phyloP scores from a whole-genome alignment of 2,329 filamentous ascomycete species.

The Penicillium janthinellum region DNA sequence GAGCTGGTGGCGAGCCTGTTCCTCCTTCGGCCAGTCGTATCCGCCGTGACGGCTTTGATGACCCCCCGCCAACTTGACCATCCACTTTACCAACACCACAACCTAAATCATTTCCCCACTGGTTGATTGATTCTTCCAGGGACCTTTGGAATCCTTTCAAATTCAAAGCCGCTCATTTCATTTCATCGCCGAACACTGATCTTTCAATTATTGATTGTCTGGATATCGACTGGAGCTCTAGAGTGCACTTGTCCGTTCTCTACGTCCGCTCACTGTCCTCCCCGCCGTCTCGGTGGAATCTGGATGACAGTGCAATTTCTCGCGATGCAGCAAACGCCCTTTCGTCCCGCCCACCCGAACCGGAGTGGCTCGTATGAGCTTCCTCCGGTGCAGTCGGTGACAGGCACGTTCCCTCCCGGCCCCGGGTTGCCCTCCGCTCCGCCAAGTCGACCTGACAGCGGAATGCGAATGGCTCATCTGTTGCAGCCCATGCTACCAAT shows the following conservation, averaged over 20 bases:
- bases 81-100: background rate
- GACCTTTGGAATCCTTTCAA: background rate
- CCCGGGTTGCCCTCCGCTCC: conserved; percentile 40
- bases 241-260: background rate
- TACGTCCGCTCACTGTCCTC: background rate
- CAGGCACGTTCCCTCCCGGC: conserved; percentile 32
- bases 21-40: background rate
- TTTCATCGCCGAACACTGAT: background rate
- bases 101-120: background rate
- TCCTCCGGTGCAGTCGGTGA: conserved; percentile 40
- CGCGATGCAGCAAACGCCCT: conserved; percentile 40
- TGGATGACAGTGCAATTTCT: conserved; percentile 3
- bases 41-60: background rate
- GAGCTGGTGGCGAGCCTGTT: background rate
- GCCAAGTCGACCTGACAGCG: conserved; percentile 42
- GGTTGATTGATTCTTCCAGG: background rate
- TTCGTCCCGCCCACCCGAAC: conserved; percentile 31
- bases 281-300: background rate
- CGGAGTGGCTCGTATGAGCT: conserved; percentile 35
- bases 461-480: conserved; percentile 46
- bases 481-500: conserved; percentile 36
- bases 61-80: background rate
- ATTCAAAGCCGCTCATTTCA: background rate
- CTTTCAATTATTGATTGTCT: background rate
- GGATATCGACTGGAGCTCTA: no score